Percentiles rank a stretch among this genome's conserved stretches.
Conservation (phyloP, 768 basidiomycete genomes). For the Mycena rebaudengoi region DNA sequence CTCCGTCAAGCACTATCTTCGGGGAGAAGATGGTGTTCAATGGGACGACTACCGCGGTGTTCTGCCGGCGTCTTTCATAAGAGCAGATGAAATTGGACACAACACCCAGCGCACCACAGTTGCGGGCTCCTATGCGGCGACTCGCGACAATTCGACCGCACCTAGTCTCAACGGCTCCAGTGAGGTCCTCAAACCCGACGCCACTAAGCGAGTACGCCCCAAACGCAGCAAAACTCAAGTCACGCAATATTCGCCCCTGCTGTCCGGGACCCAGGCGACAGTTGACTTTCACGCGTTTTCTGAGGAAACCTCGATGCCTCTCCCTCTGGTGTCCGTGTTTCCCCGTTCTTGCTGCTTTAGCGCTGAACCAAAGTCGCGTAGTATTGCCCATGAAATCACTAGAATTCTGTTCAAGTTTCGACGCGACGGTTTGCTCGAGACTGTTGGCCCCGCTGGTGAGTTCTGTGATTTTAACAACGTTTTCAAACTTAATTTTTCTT, state of each 20-base stretch:
- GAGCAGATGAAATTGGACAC: constrained; percentile 54
- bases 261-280: constrained; percentile 61
- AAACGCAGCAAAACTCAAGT: constrained; percentile 75
- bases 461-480: background rate
- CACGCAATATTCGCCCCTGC: constrained; percentile 66
- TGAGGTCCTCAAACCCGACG: constrained; percentile 50
- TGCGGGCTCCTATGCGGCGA: constrained; percentile 54
- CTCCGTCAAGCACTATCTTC: constrained; percentile 85
- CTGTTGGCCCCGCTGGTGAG: constrained; percentile 87
- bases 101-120: constrained; percentile 41
- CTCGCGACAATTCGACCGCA: constrained; percentile 36
- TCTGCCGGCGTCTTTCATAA: constrained; percentile 67
- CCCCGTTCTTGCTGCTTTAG: background rate
- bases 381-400: constrained; percentile 85
- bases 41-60: constrained; percentile 74
- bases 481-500: constrained; percentile 2
- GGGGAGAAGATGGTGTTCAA: constrained; percentile 81
- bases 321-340: constrained; percentile 76
- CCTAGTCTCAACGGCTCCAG: constrained; percentile 42
- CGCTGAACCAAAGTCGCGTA: constrained; percentile 35
- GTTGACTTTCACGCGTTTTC: constrained; percentile 69
- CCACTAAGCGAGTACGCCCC: constrained; percentile 73
- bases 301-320: constrained; percentile 71
- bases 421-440: constrained; percentile 84
- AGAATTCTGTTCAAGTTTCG: constrained; percentile 76